Percentiles rank a stretch among this genome's conserved stretches.
phyloP scores from a whole-genome alignment of 805 yeast genomes.

The Candida sakaeoensis region DNA sequence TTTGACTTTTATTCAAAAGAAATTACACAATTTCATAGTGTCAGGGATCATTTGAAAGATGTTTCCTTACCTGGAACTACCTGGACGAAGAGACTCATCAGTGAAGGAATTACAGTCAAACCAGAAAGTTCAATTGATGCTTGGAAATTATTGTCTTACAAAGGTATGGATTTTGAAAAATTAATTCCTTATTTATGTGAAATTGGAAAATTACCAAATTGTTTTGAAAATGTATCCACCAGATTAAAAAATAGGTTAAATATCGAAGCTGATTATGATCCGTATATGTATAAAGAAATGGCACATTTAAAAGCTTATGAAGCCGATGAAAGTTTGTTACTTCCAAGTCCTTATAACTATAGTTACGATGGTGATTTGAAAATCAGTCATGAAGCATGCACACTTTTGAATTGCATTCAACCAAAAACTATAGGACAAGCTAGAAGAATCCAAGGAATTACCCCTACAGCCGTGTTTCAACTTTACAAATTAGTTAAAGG shows the following conservation, averaged over 20 bases:
- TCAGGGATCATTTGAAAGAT: conserved; percentile 43
- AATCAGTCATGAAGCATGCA: conserved; percentile 73
- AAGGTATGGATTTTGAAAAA: conserved; percentile 32
- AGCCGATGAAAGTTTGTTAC: conserved; percentile 70
- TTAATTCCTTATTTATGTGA: conserved; percentile 22
- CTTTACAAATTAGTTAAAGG: conserved; percentile 53
- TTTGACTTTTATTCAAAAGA: conserved; percentile 48
- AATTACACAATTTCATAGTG: conserved; percentile 38
- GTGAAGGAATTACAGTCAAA: conserved; percentile 48
- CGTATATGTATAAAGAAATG: conserved; percentile 70
- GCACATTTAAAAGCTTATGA: conserved; percentile 71
- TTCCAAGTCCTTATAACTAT: conserved; percentile 73
- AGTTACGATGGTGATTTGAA: conserved; percentile 43
- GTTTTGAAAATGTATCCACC: conserved; percentile 19
- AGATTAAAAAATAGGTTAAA: conserved; percentile 59
- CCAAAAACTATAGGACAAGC: conserved; percentile 96
- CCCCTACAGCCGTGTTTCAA: conserved; percentile 89
- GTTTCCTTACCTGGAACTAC: conserved; percentile 49
- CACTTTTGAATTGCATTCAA: conserved; percentile 63
- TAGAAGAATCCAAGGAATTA: conserved; percentile 87
- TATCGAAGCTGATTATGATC: conserved; percentile 80
- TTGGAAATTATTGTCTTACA: conserved; percentile 66
- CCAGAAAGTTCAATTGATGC: conserved; percentile 43
- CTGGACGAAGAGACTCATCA: conserved; percentile 57
- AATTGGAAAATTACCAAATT: conserved; percentile 19